Evolutionary conservation across 208 protist species (phyloP), one percentile per base, ranked within the genome.

Genomic region (Trypanosoma lewisi): DNA sequence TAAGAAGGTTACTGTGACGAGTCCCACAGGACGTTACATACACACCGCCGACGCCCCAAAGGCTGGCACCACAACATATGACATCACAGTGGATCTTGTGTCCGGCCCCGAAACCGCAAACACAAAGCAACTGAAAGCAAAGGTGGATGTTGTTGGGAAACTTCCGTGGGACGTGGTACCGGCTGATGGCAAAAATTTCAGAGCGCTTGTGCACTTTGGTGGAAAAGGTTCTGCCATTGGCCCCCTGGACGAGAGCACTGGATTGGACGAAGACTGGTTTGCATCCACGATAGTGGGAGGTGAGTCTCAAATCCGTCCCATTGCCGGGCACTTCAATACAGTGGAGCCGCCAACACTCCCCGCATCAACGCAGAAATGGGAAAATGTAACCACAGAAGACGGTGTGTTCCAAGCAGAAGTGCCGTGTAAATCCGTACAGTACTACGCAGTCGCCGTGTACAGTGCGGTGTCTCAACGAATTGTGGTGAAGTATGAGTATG

Each of bases 231-330:
- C 59, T 6, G 41, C 47, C 12, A 52, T 64, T 44, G 39, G 47
- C 44, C 31, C 59, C 7, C 27, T 64, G 48, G 47, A 64, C 2
- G 42, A 21, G 52, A 33, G 8, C 12, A 30, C 27, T 5, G 59
- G 45, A 41, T 31, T 64, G 9, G 31, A 55, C 2, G 30, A 45
- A 28, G 59, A 64, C 39, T 64, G 47, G 59, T 64, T 64, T 39
- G 59, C 59, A 23, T 50, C 59, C 30, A 54, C 42, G 14, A 39
- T 64, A n/a, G 59, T 64, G 17, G 59, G 59, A 19, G 59, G 59
- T 55, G 59, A 55, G 47, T 17, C 59, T 47, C 59, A 54, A 41
- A 45, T 64, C 14, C 59, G 59, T 17, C 59, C 45, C 11, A 30
- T 47, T 3, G 47, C 44, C 7, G 59, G 47, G 0, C 28, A 41